A percentile compares a stretch with the other conserved stretches of the same genome.
phyloP scores from a whole-genome alignment of 1,284 basidiomycete species.

The Austroboletus rostrupii region DNA sequence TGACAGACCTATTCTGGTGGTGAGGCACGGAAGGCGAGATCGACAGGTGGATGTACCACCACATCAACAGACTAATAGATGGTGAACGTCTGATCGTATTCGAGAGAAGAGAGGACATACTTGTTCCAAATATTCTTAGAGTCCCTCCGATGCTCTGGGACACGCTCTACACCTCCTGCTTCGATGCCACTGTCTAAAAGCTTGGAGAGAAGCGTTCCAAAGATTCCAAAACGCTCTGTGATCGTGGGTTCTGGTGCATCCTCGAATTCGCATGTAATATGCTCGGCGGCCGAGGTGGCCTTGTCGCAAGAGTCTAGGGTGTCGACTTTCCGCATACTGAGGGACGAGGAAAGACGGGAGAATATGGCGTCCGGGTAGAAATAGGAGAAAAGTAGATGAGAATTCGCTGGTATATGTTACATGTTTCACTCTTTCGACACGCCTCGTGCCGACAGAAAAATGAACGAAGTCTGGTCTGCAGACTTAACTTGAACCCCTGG shows the following conservation, averaged over 20 bases:
- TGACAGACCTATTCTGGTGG: constrained; percentile 40
- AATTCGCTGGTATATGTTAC: too few species aligned
- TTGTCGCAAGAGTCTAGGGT: too few species aligned
- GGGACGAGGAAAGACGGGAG: too few species aligned
- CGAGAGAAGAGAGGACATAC: constrained; percentile 20
- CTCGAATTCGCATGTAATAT: constrained; percentile 3
- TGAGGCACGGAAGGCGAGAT: constrained; percentile 11
- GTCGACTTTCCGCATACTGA: too few species aligned
- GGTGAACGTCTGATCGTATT: constrained; percentile 9
- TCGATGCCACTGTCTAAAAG: constrained; percentile 47
- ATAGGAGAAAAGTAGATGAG: too few species aligned
- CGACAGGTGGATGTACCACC: constrained; percentile 40
- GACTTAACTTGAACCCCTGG: too few species aligned
- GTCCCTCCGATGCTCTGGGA: constrained; percentile 43
- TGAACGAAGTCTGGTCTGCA: too few species aligned
- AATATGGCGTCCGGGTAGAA: too few species aligned
- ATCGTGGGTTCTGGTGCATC: constrained; percentile 33
- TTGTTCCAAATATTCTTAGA: constrained; percentile 48
- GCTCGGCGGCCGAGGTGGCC: too few species aligned
- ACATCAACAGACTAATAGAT: constrained; percentile 37
- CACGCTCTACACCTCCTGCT: constrained; percentile 48
- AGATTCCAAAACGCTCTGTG: constrained; percentile 34
- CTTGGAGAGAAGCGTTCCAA: constrained; percentile 36
- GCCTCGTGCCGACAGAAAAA: too few species aligned
- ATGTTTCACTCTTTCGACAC: too few species aligned